phyloP scores from a whole-genome alignment of 768 basidiomycete genomes.

The Collybiopsis confluens region DNA sequence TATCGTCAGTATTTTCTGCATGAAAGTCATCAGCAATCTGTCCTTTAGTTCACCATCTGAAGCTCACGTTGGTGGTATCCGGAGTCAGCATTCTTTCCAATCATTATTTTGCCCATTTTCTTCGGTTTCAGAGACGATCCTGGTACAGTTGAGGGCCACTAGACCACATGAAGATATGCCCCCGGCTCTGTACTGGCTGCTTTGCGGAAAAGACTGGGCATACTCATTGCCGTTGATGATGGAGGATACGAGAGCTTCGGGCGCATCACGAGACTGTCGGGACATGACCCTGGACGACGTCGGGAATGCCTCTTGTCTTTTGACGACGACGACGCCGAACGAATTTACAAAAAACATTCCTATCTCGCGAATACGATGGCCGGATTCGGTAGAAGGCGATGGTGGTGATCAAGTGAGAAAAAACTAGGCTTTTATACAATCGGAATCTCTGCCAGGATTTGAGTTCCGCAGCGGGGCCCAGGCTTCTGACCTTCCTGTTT shows the following conservation, averaged over 20 bases:
- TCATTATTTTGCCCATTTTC: constrained; percentile 17
- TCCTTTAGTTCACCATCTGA: too few relatives aligned
- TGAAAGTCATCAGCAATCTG: too few relatives aligned
- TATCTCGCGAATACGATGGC: not conserved
- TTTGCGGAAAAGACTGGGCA: constrained; percentile 9
- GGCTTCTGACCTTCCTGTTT: too few relatives aligned
- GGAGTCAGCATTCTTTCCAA: too few relatives aligned
- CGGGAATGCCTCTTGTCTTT: not conserved
- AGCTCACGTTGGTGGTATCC: too few relatives aligned
- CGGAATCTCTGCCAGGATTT: too few relatives aligned
- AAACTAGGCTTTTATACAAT: too few relatives aligned
- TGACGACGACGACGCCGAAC: not conserved
- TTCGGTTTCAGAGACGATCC: constrained; percentile 40
- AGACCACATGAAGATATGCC: constrained; percentile 58
- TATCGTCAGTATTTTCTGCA: too few relatives aligned
- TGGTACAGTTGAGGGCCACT: constrained; percentile 62
- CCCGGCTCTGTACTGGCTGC: constrained; percentile 47
- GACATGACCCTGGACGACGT: not conserved
- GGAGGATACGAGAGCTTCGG: not conserved
- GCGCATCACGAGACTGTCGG: not conserved
- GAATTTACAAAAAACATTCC: not conserved
- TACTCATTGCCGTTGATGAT: constrained; percentile 9
- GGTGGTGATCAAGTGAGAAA: too few relatives aligned
- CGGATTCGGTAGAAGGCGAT: too few relatives aligned
- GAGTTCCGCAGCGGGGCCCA: too few relatives aligned